Evolutionary conservation across 2,329 filamentous ascomycete genomes (phyloP).

Genomic region (Myotisia sp.): DNA sequence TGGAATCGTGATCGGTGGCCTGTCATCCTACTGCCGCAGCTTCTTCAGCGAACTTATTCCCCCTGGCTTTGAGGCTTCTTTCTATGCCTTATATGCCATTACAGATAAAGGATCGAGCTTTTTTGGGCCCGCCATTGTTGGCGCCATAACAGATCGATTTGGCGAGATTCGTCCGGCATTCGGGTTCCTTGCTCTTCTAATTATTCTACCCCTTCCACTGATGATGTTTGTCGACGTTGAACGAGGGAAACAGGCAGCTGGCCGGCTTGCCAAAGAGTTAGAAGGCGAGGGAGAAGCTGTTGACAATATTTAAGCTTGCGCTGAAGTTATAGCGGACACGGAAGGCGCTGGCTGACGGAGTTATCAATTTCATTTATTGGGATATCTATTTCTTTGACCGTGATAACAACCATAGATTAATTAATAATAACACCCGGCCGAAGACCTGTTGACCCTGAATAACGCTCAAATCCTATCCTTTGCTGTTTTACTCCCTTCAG

Average conservation of each 20-base stretch:
- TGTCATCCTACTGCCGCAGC: conserved; percentile 82
- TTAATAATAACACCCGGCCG: no score
- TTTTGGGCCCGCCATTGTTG: conserved; percentile 88
- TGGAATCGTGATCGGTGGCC: conserved; percentile 82
- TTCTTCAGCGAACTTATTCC: conserved; percentile 90
- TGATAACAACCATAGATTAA: no score
- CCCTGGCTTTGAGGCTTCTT: conserved; percentile 84
- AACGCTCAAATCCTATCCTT: no score
- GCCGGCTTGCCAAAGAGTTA: conserved; percentile 44
- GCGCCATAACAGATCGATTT: conserved; percentile 72
- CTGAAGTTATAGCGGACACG: no score
- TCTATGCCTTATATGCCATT: conserved; percentile 92
- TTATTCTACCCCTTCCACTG: conserved; percentile 69
- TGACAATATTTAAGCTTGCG: no score
- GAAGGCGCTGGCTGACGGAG: no score
- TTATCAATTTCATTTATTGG: no score
- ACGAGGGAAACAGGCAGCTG: conserved; percentile 55
- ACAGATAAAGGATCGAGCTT: conserved; percentile 92
- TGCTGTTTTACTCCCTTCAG: no score
- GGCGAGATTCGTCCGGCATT: conserved; percentile 77
- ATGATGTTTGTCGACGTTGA: conserved; percentile 79
- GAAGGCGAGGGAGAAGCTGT: no score
- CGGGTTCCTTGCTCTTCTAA: conserved; percentile 75
- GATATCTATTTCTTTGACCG: no score
- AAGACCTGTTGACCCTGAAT: no score